These are phyloP conservation scores for Pestalotiopsis sp. DNA, from an alignment of 2,329 filamentous ascomycete genomes.

Conservation along the genomic window DNA sequence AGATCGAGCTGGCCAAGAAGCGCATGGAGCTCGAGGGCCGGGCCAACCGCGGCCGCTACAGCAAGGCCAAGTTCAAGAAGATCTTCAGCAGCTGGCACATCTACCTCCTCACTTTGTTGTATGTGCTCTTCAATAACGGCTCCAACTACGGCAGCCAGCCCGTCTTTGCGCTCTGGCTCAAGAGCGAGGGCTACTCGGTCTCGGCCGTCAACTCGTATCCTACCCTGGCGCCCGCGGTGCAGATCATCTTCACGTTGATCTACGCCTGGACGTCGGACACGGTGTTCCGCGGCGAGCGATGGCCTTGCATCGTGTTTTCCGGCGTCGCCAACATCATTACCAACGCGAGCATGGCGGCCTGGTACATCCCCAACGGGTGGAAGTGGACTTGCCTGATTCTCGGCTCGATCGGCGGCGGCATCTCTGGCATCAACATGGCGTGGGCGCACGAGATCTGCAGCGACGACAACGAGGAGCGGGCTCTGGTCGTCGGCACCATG, in stretches of 20 bases:
- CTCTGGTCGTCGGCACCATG: conserved; percentile 67
- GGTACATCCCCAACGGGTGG: conserved; percentile 53
- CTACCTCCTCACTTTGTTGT: conserved; percentile 59
- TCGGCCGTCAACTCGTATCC: conserved; percentile 50
- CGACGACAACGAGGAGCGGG: conserved; percentile 64
- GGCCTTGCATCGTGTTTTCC: conserved; percentile 66
- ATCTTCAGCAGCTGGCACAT: conserved; percentile 69
- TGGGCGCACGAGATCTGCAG: conserved; percentile 55
- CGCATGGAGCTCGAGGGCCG: conserved; percentile 49
- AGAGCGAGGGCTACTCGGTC: conserved; percentile 43
- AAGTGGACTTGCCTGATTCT: conserved; percentile 68
- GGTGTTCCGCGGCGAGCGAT: conserved; percentile 59
- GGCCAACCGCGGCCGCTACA: conserved; percentile 42
- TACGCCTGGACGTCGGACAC: conserved; percentile 71
- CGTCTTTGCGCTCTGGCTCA: conserved; percentile 55
- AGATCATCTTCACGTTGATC: conserved; percentile 59
- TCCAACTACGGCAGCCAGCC: conserved; percentile 50
- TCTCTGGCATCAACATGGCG: conserved; percentile 48
- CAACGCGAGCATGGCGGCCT: conserved; percentile 42
- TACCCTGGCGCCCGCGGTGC: conserved; percentile 59
- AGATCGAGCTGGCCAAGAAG: conserved; percentile 40
- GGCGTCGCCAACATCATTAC: conserved; percentile 45
- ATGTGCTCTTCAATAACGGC: conserved; percentile 68
- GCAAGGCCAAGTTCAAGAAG: conserved; percentile 54
- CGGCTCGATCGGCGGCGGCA: conserved; percentile 51